phyloP scores from a whole-genome alignment of 208 protist genomes.

The Acanthamoeba castellanii region DNA sequence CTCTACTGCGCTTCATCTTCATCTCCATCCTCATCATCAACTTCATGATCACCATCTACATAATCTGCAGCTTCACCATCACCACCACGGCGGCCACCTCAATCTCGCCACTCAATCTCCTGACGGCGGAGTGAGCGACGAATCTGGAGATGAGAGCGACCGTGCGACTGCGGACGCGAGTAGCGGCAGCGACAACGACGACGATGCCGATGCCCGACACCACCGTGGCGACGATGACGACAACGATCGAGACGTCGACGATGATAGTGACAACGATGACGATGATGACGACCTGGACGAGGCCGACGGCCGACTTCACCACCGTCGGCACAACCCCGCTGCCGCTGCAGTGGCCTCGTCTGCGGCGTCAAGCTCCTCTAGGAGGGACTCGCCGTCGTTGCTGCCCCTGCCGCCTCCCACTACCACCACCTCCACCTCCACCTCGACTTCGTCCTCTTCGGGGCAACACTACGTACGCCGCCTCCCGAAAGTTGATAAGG shows the following conservation, averaged over 20 bases:
- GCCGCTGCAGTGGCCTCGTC: no score
- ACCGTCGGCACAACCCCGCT: no score
- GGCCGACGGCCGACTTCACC: no score
- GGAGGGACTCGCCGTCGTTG: not conserved
- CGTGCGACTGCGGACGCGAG: not conserved
- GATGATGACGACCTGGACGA: not conserved
- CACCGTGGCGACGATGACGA: not conserved
- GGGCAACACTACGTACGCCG: not conserved
- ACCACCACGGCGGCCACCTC: conserved; percentile 18
- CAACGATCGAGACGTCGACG: not conserved
- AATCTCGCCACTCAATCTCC: not conserved
- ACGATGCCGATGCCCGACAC: not conserved
- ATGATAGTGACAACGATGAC: not conserved
- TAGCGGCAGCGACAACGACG: conserved; percentile 23
- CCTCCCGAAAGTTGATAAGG: no score
- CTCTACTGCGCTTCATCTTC: not conserved
- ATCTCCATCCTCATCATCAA: not conserved
- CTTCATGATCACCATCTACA: conserved; percentile 11
- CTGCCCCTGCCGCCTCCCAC: not conserved
- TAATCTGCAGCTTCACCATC: conserved; percentile 41
- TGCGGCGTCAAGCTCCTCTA: no score
- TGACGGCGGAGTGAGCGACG: conserved; percentile 41
- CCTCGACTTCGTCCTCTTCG: not conserved
- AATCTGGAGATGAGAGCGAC: conserved; percentile 17
- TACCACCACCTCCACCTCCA: not conserved